These are phyloP conservation scores for Trichoderma arundinaceum DNA, from an alignment of 2,329 filamentous ascomycete species.

Conservation along the genomic window DNA sequence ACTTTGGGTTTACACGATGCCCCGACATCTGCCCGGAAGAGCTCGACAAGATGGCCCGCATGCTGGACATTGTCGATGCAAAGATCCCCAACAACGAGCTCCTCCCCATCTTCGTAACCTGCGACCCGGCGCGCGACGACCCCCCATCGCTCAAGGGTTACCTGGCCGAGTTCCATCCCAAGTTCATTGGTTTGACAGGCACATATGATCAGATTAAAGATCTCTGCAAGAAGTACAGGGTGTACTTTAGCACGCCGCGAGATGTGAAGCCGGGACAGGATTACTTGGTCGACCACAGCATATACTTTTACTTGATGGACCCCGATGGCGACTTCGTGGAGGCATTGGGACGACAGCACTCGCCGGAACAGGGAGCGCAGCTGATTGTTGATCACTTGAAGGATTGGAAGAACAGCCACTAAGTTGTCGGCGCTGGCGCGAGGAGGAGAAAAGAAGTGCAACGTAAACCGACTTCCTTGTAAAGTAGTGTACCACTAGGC, in stretches of 20 bases:
- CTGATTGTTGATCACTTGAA: constrained; percentile 87
- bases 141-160: constrained; percentile 85
- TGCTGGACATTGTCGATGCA: constrained; percentile 76
- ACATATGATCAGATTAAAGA: constrained; percentile 93
- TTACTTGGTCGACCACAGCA: constrained; percentile 97
- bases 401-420: constrained; percentile 50
- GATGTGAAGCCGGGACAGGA: constrained; percentile 92
- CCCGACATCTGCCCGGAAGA: constrained; percentile 99
- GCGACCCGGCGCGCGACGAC: constrained; percentile 90
- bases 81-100: constrained; percentile 58
- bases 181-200: constrained; percentile 87
- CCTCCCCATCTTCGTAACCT: constrained; percentile 89
- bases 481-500: constrained; percentile 32
- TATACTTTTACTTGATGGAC: constrained; percentile 99
- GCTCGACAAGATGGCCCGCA: constrained; percentile 98
- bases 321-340: constrained; percentile 98
- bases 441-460: neutral
- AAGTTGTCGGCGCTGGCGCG: neutral
- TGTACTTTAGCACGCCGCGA: constrained; percentile 94
- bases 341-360: constrained; percentile 93
- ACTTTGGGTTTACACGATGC: constrained; percentile 98
- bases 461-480: constrained; percentile 19
- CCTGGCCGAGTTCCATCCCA: constrained; percentile 85
- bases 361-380: constrained; percentile 80
- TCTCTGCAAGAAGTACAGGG: constrained; percentile 92